A percentile compares a stretch with the other conserved stretches of the same genome.
phyloP scores from a whole-genome alignment of 108 stramenopile genomes.

The Nitzschia sp. region DNA sequence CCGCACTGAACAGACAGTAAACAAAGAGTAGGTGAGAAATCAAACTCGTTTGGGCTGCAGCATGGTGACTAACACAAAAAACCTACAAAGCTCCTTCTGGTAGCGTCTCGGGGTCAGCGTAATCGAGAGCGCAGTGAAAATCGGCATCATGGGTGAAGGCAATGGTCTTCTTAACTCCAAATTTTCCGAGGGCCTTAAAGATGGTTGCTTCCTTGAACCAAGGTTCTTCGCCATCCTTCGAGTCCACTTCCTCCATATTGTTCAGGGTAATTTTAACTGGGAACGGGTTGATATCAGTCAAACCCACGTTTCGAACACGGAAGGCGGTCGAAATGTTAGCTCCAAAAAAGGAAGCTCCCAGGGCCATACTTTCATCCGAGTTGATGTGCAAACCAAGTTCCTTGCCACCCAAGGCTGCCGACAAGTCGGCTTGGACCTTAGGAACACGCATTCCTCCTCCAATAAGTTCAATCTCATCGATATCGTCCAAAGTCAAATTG shows the following conservation, averaged over 20 bases:
- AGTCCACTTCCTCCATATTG: constrained; percentile 43
- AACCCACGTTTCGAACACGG: constrained; percentile 95
- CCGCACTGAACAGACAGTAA: constrained; percentile 4
- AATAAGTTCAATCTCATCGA: constrained; percentile 94
- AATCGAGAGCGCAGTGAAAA: constrained; percentile 81
- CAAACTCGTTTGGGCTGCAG: background rate
- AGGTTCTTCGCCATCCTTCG: constrained; percentile 44
- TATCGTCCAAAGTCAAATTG: constrained; percentile 83
- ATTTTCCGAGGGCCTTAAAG: constrained; percentile 78
- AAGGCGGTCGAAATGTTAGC: constrained; percentile 97
- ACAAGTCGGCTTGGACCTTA: constrained; percentile 83
- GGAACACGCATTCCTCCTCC: constrained; percentile 99
- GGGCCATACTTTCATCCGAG: constrained; percentile 97
- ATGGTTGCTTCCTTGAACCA: constrained; percentile 91
- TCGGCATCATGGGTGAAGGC: constrained; percentile 93
- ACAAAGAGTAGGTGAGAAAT: background rate
- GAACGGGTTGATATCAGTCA: constrained; percentile 91
- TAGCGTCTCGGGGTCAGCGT: constrained; percentile 67
- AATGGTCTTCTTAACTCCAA: constrained; percentile 94
- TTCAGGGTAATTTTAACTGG: constrained; percentile 75
- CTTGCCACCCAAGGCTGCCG: constrained; percentile 52
- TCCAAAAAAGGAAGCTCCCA: constrained; percentile 98
- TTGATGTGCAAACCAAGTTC: constrained; percentile 98
- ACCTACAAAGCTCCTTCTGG: constrained; percentile 67
- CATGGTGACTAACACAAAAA: background rate